phyloP scores from a whole-genome alignment of 164 flowering plant species.

The Vitis vinifera region ASM3070453v1 NC_081811.1:10840501-10841000 shows the following conservation, averaged over 20 bases:
- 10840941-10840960: too few relatives aligned
- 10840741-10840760: conserved; percentile 52
- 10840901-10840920: too few relatives aligned
- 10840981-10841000: too few relatives aligned
- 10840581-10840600: too few relatives aligned
- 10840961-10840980: too few relatives aligned
- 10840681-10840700: conserved; percentile 70
- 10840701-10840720: conserved; percentile 54
- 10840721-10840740: conserved; percentile 47
- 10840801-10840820: conserved; percentile 62
- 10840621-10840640: conserved; percentile 5
- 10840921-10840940: too few relatives aligned
- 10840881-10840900: too few relatives aligned
- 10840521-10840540: background rate
- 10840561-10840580: too few relatives aligned
- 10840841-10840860: background rate
- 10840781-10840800: conserved; percentile 32
- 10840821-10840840: background rate
- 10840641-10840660: conserved; percentile 80
- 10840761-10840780: conserved; percentile 60
- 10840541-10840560: background rate
- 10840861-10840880: too few relatives aligned
- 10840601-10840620: background rate
- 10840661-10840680: conserved; percentile 59
- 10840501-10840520: background rate